Conservation (phyloP, 1,284 basidiomycete species). For the Ceratobasidium papillatum region DNA sequence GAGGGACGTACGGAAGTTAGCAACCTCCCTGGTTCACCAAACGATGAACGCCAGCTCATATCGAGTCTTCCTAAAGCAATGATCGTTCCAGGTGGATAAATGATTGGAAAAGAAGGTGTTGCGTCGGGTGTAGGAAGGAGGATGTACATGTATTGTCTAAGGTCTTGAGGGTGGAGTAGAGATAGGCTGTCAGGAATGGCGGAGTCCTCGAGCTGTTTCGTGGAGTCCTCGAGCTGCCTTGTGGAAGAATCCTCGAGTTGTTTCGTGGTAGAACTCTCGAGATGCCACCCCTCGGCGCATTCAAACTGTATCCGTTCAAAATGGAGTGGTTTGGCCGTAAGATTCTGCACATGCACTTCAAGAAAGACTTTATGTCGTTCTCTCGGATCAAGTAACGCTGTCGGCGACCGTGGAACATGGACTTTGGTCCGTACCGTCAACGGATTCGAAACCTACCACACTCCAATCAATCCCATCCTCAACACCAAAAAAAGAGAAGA, state of each 20-base stretch:
- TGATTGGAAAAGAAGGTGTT: conserved; percentile 59
- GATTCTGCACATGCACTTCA: conserved; percentile 88
- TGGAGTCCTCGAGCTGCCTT: conserved; percentile 36
- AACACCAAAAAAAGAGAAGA: conserved; percentile 15
- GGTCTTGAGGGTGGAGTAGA: conserved; percentile 81
- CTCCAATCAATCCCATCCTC: conserved; percentile 20
- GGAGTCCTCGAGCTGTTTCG: conserved; percentile 48
- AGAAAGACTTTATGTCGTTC: conserved; percentile 84
- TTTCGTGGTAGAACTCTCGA: conserved; percentile 61
- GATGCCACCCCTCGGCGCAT: conserved; percentile 73
- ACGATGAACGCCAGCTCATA: conserved; percentile 81
- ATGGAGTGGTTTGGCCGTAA: conserved; percentile 76
- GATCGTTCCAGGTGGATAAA: conserved; percentile 69
- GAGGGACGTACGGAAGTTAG: conserved; percentile 68
- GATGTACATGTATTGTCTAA: conserved; percentile 85
- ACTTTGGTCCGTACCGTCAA: conserved; percentile 91
- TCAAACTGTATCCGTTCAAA: conserved; percentile 81
- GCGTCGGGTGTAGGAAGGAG: conserved; percentile 61
- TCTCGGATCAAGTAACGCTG: conserved; percentile 65
- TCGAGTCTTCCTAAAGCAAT: conserved; percentile 83
- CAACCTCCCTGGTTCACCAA: conserved; percentile 81
- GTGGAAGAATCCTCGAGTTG: conserved; percentile 27
- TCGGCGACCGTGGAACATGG: conserved; percentile 74
- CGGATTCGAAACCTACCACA: conserved; percentile 78
- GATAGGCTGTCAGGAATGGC: conserved; percentile 52